Percentiles rank a stretch among this genome's conserved stretches.
Evolutionary conservation across 805 yeast species (phyloP).

Genomic region (Ogataea ganodermae): DNA sequence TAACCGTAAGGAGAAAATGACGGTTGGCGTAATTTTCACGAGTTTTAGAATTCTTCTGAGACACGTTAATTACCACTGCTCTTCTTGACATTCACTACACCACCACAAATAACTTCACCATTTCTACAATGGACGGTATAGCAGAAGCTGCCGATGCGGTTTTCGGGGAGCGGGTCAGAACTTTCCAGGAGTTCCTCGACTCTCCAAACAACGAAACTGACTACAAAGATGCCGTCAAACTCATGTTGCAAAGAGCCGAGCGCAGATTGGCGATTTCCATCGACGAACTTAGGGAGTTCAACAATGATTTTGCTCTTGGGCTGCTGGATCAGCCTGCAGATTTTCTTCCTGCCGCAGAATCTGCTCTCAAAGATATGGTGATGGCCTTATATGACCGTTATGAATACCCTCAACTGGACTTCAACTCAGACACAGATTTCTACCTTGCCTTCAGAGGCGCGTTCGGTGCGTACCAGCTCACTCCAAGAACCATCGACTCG

Average conservation of each 20-base stretch:
- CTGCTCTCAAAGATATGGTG: conserved; percentile 81
- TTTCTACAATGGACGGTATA: conserved; percentile 27
- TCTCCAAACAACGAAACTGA: conserved; percentile 55
- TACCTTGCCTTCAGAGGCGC: conserved; percentile 86
- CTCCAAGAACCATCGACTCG: conserved; percentile 86
- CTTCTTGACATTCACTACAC: not conserved
- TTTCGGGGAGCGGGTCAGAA: conserved; percentile 81
- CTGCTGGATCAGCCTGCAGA: conserved; percentile 77
- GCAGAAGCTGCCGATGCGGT: conserved; percentile 36
- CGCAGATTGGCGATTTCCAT: conserved; percentile 72
- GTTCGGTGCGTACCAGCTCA: conserved; percentile 82
- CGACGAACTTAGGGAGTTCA: conserved; percentile 87
- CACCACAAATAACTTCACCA: not conserved
- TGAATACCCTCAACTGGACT: conserved; percentile 51
- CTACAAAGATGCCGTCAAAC: conserved; percentile 68
- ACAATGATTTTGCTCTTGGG: conserved; percentile 72
- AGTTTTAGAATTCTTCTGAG: conserved; percentile 8
- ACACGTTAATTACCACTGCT: conserved; percentile 5
- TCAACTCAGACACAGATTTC: conserved; percentile 63
- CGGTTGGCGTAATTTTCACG: conserved; percentile 4
- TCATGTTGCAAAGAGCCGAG: conserved; percentile 67
- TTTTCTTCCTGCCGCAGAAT: conserved; percentile 83
- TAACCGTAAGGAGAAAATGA: conserved; percentile 7
- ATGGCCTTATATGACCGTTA: conserved; percentile 67
- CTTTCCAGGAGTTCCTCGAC: conserved; percentile 82